Evolutionary conservation across 257 asterid genomes (phyloP), one percentile per base, ranked within the genome.

Genomic region (Prunella vulgaris): DNA sequence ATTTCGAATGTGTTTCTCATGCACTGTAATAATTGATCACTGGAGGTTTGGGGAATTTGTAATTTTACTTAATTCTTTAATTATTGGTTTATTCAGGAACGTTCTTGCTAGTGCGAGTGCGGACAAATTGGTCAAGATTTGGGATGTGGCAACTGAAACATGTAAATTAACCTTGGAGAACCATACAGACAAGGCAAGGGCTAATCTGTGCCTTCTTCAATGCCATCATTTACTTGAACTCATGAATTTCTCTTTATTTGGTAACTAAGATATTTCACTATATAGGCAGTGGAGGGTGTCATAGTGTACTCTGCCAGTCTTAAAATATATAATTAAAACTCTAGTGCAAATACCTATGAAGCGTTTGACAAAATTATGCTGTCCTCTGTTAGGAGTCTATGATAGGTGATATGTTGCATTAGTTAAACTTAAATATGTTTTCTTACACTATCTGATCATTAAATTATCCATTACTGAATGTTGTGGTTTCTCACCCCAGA

Each of bases 71-170:
- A 9, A 63, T 35, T n/a, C 44, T 68, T 60, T 49, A 10, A 33
- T 61, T 32, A 28, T 69, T 68, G 40, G 38, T 44, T 65, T 74
- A 28, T 68, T 22, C 92, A 94, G 97, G 84, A 89, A 94, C 76
- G 65, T 91, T 65, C 93, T 94, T 66, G 97, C 97, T 18, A 93
- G 96, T 81, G 97, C 95, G 33, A 86, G 96, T 81, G 97, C 95
- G 2, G 99, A 91, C 85, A 87, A 89, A 64, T 72, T 83, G 80
- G 97, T 94, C 59, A 89, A 89, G 82, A 79, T 91, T 74, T 89
- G 97, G 99, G 96, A 94, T 54, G 85, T 89, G 76, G 83, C 89
- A 51, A 87, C 91, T 44, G 87, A 82, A 85, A 80, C 84, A 10
- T 94, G 99, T 78, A 77, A 62, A 67, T 44, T 84, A 75, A 89